Conservation (phyloP, 1,284 basidiomycete species). For the Sanghuangporus weigelae region DNA sequence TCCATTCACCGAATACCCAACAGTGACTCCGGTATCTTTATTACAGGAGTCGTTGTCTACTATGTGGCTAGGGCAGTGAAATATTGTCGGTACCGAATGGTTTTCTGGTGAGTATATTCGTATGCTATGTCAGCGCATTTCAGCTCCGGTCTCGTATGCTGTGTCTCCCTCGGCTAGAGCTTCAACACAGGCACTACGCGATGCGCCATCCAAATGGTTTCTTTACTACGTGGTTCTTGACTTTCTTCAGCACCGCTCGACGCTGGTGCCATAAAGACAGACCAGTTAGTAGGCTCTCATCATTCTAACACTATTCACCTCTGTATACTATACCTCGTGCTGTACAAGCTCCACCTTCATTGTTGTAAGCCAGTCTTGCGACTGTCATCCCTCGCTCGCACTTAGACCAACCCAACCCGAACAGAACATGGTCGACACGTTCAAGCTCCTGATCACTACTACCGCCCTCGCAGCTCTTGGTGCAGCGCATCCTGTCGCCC, state of each 20-base stretch:
- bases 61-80: not conserved
- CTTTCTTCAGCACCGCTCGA: not conserved
- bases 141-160: not conserved
- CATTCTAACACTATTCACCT: too few relatives aligned
- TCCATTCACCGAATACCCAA: too few relatives aligned
- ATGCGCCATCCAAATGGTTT: not conserved
- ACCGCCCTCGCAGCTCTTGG: not conserved
- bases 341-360: too few relatives aligned
- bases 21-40: too few relatives aligned
- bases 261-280: not conserved
- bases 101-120: not conserved
- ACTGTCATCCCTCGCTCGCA: not conserved
- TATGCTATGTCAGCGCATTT: not conserved
- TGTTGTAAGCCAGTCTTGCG: too few relatives aligned
- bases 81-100: not conserved
- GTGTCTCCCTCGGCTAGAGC: not conserved
- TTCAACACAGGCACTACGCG: not conserved
- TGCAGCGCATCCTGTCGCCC: not conserved
- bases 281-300: not conserved
- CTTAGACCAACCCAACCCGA: too few relatives aligned
- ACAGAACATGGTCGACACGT: not conserved
- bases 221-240: not conserved
- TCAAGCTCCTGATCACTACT: not conserved
- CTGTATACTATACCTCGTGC: too few relatives aligned
- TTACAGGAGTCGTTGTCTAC: too few relatives aligned